Percentiles rank a stretch among this genome's conserved stretches.
These are phyloP conservation scores for Eucalyptus microcorys DNA, from an alignment of 345 rosid genomes.

Conservation along the genomic window DNA sequence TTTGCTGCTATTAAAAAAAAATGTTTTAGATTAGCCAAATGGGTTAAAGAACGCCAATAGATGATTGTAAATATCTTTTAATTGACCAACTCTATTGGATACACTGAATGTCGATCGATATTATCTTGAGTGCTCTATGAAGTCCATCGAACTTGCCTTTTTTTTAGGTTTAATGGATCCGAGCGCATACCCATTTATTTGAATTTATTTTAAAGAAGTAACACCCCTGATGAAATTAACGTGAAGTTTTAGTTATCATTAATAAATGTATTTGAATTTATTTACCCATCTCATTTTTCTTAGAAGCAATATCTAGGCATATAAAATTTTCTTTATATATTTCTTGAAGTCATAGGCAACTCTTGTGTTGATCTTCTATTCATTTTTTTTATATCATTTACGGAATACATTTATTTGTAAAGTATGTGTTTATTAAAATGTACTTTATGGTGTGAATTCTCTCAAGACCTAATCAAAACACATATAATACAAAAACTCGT, in stretches of 20 bases:
- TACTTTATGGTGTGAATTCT: neutral
- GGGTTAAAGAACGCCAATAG: neutral
- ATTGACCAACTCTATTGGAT: neutral
- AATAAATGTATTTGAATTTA: no score
- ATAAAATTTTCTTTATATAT: neutral
- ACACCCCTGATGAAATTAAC: neutral
- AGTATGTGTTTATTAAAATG: neutral
- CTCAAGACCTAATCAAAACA: neutral
- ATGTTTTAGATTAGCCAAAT: neutral
- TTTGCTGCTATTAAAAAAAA: no score
- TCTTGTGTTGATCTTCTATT: neutral
- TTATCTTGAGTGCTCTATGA: neutral
- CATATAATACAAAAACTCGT: neutral
- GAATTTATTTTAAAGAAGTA: neutral
- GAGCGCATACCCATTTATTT: neutral
- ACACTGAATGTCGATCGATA: no score
- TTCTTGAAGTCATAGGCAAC: neutral
- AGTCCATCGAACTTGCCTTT: neutral
- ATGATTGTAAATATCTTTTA: neutral
- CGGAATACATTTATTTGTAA: neutral
- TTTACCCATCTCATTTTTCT: neutral
- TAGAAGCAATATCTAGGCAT: neutral
- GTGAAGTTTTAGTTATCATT: neutral
- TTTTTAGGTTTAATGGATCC: fast-evolving
- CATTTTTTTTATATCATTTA: neutral